Evolutionary conservation across 805 yeast species (phyloP), one percentile per base, ranked within the genome.

Genomic region (Lipomyces yamanashiensis): DNA sequence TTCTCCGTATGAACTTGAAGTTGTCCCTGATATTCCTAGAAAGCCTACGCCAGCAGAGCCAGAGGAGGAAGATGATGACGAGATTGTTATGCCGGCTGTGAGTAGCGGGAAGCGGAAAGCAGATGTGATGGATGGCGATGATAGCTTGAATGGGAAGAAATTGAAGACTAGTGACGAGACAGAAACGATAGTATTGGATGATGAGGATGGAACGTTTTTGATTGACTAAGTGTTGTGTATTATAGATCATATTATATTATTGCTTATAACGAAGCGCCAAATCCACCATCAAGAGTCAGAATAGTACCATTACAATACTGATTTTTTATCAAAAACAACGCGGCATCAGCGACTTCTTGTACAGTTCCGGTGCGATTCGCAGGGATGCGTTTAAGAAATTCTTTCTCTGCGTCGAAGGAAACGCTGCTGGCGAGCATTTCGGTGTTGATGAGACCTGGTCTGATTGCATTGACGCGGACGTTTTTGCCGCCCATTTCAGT

Each of bases 391-490:
- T 39, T 34, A 17, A 62, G 19, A 34, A 64, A 62, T 10, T 47
- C 59, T 10, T 51, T 28, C 36, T 28, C 43, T 17, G 59, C 54
- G 1, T 39, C 47, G 13, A 28, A 23, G 12, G 56, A 39, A n/a
- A 41, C 59, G 43, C 41, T 23, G 34, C 28, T 15, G 13, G 40
- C 41, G 5, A 70, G 65, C 86, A 90, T 89, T 3, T 83, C 88
- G 0, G 96, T 90, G 33, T 83, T 88, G 6, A 75, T 76, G 37
- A 89, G 75, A 0, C 93, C 93, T 0, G 96, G 95, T 19, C 86
- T 73, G 0, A 91, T 73, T 1, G 87, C 78, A 73, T 89, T 89
- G 49, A 87, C 87, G 44, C 90, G 74, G 1, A 90, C 80, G 9
- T 79, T 78, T 41, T 76, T 74, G 0, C 84, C 74, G 13, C 80